Conservation (phyloP, 2,329 filamentous ascomycete genomes). For the Fusarium citri region DNA sequence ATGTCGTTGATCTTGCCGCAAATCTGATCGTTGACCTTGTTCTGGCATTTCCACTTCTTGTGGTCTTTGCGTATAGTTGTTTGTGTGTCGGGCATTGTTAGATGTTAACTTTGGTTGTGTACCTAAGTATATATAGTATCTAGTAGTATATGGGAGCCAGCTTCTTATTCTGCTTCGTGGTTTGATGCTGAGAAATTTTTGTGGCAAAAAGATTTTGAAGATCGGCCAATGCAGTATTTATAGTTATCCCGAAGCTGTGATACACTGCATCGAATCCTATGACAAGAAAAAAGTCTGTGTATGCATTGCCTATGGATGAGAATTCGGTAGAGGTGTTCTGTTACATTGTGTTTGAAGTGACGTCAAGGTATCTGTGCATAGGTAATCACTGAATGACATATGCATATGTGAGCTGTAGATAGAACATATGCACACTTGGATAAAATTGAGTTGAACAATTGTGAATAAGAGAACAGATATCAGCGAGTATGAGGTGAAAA, state of each 20-base stretch:
- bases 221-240: background rate
- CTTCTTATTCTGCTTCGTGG: background rate
- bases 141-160: too few species aligned
- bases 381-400: background rate
- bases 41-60: slow-evolving; percentile 21
- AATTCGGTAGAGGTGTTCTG: background rate
- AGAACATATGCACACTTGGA: too few species aligned
- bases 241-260: background rate
- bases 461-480: too few species aligned
- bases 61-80: background rate
- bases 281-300: background rate
- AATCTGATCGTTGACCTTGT: background rate
- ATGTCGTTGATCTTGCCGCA: background rate
- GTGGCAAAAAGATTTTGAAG: background rate
- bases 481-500: too few species aligned
- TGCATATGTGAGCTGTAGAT: background rate
- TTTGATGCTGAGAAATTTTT: background rate
- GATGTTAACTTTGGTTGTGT: background rate
- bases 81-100: background rate
- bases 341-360: background rate
- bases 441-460: too few species aligned
- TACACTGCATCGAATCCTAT: background rate
- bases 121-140: background rate
- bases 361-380: background rate
- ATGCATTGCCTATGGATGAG: background rate